Conservation (phyloP, 257 asterid genomes). For the Leptodermis oblonga region DNA sequence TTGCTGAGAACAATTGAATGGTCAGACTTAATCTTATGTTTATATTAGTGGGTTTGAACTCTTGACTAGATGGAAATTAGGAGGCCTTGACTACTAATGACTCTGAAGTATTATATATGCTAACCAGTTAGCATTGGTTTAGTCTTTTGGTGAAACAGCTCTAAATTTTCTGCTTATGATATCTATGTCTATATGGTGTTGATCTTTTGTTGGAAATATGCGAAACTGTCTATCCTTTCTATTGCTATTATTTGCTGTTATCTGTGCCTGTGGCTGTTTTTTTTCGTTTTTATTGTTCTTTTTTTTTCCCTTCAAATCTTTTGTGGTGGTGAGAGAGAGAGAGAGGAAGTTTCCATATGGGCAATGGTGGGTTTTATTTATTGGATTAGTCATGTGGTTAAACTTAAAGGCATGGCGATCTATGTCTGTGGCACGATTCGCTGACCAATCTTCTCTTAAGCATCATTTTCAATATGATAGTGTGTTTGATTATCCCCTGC, state of each 20-base stretch:
- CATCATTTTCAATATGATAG: too few relatives aligned
- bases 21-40: not conserved
- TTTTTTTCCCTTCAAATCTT: too few relatives aligned
- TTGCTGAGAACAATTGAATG: conserved; percentile 36
- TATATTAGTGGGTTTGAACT: not conserved
- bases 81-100: not conserved
- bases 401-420: too few relatives aligned
- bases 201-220: not conserved
- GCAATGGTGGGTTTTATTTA: too few relatives aligned
- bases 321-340: too few relatives aligned
- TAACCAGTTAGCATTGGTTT: conserved; percentile 3
- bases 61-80: not conserved
- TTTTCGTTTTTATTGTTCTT: too few relatives aligned
- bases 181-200: not conserved
- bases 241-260: not conserved
- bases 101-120: not conserved
- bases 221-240: not conserved
- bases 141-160: conserved; percentile 1
- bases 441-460: too few relatives aligned
- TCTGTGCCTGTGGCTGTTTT: not conserved
- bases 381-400: too few relatives aligned
- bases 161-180: not conserved
- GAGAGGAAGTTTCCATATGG: too few relatives aligned
- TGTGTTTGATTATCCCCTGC: too few relatives aligned
- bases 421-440: too few relatives aligned